Base-by-base conservation (phyloP, 805 yeast species). In the Saccharomycodes ludwigii region DNA sequence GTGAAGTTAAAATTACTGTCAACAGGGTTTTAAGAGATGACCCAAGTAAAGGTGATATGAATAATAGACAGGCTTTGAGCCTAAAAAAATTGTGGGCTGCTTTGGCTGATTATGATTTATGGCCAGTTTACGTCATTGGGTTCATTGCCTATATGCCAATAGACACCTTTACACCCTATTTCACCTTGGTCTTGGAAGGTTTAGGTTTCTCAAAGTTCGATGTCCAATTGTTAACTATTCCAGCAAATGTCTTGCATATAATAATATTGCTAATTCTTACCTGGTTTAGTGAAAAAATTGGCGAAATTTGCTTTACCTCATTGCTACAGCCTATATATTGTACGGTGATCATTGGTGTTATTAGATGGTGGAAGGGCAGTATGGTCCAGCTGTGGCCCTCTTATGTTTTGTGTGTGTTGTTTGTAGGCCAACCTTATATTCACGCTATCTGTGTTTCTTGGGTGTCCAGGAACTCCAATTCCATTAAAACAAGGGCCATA, bases 31-130 rank as follows among this genome's bases (percentile, higher is more conserved):
- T 75, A 31, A 54, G 79, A 40, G 80, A 75, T 45, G 82, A 75
- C 43, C 81, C 81, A 15, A 43, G 64, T 8, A 68, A 68, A 56
- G 78, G 79, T 16, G 77, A 71, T 38, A 71, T 73, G 79, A 61
- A 73, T 45, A 73, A 74, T 44, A 58, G 77, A 41, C 68, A 70
- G 41, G 68, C 72, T 2, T 37, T 73, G n/a, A 50, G 59, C 3
- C 40, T 52, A 6, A 55, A 43, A 30, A 51, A 49, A 45, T 34
- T 74, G 17, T 48, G 52, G 44, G 38, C 50, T 16, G 54, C 71
- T 4, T 28, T 70, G 7, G 22, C 32, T 3, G 79, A 74, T 43
- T 70, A 57, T 42, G 68, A 68, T 43, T 36, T 72, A 37, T 70
- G 74, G 73, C 77, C 78, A 13, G 42, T 71, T 16, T 72, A 68